Evolutionary conservation across 306 rosid genomes (phyloP).

Genomic region (Prunus persica): Prunus_persica_NCBIv2 NC_034012.1:12099001-12099500

Average conservation of each 20-base stretch:
- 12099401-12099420: neutral
- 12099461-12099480: neutral
- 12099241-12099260: neutral
- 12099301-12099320: neutral
- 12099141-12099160: conserved; percentile 5
- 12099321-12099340: neutral
- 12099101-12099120: conserved; percentile 41
- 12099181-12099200: neutral
- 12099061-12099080: conserved; percentile 15
- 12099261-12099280: neutral
- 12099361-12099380: neutral
- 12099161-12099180: conserved; percentile 8
- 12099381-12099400: neutral
- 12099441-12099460: neutral
- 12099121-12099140: conserved; percentile 29
- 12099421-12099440: neutral
- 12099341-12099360: conserved; percentile 16
- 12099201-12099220: conserved; percentile 7
- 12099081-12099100: conserved; percentile 16
- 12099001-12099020: conserved; percentile 44
- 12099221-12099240: neutral
- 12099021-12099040: conserved; percentile 24
- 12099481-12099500: neutral
- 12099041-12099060: conserved; percentile 32
- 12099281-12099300: neutral